A percentile compares a stretch with the other conserved stretches of the same genome.
Evolutionary conservation across 768 basidiomycete genomes (phyloP).

Genomic region (Tricholoma terreum): DNA sequence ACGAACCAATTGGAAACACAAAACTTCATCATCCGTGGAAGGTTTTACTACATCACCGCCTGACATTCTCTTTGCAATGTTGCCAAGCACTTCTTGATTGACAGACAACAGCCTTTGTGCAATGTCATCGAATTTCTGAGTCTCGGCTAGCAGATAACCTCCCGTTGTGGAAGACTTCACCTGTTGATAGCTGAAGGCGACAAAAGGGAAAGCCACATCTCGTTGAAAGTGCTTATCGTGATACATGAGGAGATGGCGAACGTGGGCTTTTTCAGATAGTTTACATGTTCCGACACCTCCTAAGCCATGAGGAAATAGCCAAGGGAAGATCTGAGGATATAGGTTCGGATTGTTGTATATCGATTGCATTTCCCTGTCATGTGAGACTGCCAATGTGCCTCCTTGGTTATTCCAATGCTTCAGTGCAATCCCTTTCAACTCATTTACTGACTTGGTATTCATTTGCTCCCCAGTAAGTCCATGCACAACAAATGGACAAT

Average conservation of each 20-base stretch:
- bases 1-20: not conserved
- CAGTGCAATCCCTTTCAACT: constrained; percentile 18
- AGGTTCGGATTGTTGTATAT: constrained; percentile 29
- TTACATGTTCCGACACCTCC: not conserved
- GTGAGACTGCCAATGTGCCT: constrained; percentile 20
- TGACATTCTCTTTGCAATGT: constrained; percentile 3
- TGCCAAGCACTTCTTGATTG: constrained; percentile 9
- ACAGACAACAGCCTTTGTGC: constrained; percentile 9
- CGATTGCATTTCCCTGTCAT: constrained; percentile 13
- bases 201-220: constrained; percentile 29
- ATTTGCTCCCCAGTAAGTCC: constrained; percentile 26
- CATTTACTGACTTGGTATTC: constrained; percentile 9
- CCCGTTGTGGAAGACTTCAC: constrained; percentile 18
- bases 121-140: constrained; percentile 15
- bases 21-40: not conserved
- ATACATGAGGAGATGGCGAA: constrained; percentile 28
- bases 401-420: constrained; percentile 14
- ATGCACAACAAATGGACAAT: constrained; percentile 36
- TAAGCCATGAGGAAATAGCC: constrained; percentile 14
- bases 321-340: constrained; percentile 25
- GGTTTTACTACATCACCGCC: not conserved
- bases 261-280: constrained; percentile 19
- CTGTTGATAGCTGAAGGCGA: constrained; percentile 32
- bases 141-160: constrained; percentile 19
- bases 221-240: constrained; percentile 35